Base-by-base conservation (phyloP, 164 flowering plant species). In the Aristolochia contorta region DNA sequence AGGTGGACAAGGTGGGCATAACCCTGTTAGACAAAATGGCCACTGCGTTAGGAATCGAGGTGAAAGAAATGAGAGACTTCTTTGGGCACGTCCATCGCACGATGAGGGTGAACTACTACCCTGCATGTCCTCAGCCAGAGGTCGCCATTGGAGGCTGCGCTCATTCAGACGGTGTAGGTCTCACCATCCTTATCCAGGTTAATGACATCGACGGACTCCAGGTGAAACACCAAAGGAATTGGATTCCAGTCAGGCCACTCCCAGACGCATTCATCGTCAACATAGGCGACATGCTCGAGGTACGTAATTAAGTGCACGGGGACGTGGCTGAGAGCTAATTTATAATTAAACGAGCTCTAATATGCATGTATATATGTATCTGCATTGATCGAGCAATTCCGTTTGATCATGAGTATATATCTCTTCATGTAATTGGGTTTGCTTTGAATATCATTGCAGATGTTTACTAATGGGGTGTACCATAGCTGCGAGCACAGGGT, bases 71-170 rank as follows among this genome's bases (percentile, higher is more conserved):
- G 75, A 69, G 57, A 57, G 65, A 66, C 1, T 50, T 46, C 47
- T 59, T 71, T 16, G 51, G 9, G 20, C 30, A 21, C 27, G 23
- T 65, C 54, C 78, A 71, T 25, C 41, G 53, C 19, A 63, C 33
- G 16, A 64, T 75, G 60, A 64, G 77, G 7, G 16, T 71, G 60
- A 75, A 75, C 67, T 75, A 72, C 62, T 75, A 75, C 27, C 72
- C 76, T 8, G n/a, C 59, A n/a, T 75, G 78, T 47, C 27, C 62
- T 53, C 61, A 48, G 37, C 71, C 67, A 21, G 72, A 72, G 64
- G 58, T 53, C 24, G 78, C 69, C 21, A 62, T 72, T 9, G 76
- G 74, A 15, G 56, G 67, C 6, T 62, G 67, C 27, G 71, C 76
- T 50, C 79, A 75, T 48, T 72, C 76, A 19, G 76, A 75, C 59